phyloP scores from a whole-genome alignment of 495 filamentous ascomycete genomes.

The Pseudomonodictys pantanalensis region DNA sequence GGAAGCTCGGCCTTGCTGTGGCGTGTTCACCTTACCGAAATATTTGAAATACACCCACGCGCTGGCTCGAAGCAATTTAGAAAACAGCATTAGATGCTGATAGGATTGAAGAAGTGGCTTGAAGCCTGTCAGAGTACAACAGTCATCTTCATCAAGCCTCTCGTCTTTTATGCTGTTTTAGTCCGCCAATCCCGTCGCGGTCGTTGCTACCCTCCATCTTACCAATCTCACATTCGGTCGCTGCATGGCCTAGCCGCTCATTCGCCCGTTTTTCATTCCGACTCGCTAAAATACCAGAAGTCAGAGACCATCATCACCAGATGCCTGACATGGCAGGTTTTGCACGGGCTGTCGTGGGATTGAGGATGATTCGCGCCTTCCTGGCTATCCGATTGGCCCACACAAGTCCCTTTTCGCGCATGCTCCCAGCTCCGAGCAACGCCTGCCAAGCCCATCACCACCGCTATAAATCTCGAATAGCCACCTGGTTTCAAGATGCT shows the following conservation, averaged over 20 bases:
- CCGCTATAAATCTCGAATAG: neutral
- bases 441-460: neutral
- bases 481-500: conserved; percentile 1
- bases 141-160: too few relatives aligned
- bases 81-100: too few relatives aligned
- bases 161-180: neutral
- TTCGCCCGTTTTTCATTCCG: neutral
- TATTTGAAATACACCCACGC: too few relatives aligned
- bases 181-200: neutral
- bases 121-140: too few relatives aligned
- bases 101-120: too few relatives aligned
- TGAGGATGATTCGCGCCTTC: neutral
- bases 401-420: neutral
- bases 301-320: neutral
- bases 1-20: too few relatives aligned
- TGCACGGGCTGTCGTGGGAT: too few relatives aligned
- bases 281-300: neutral
- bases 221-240: neutral
- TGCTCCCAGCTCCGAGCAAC: neutral
- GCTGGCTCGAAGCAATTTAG: neutral
- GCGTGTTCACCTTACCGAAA: too few relatives aligned
- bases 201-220: neutral
- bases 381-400: conserved; percentile 6
- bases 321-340: too few relatives aligned
- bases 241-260: too few relatives aligned